Evolutionary conservation across 805 yeast genomes (phyloP), one percentile per base, ranked within the genome.

Genomic region (Ogataea saltuana): DNA sequence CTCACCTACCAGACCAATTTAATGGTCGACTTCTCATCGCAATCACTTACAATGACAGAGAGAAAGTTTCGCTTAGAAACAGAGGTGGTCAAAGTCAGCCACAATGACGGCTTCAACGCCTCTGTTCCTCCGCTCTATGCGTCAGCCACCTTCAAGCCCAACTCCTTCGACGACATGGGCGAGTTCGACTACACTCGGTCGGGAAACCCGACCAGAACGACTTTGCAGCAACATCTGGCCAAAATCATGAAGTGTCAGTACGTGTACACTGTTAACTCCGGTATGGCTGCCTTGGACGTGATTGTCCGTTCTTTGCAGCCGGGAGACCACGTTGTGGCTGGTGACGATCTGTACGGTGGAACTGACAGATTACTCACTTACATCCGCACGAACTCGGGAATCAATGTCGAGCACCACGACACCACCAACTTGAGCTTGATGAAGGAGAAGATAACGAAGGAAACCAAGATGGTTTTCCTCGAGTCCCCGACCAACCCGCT

Each of bases 401-500:
- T 88, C 44, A 74, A 73, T 20, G 85, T 88, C 18, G 71, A 71
- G 44, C 96, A 90, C 61, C 78, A 82, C 44, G 97, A 90, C 63
- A 89, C 97, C 20, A 85, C 96, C 16, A 68, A 83, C 58, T 70
- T 81, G 34, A 81, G 75, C 36, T 67, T 76, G 37, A 80, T 90
- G 51, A 74, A 70, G 55, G 67, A 75, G 22, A 77, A 76, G 41
- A 73, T 88, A 50, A 72, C 72, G 22, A 54, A 62, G 15, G 70
- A 74, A 39, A 87, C 90, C n/a, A 79, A 75, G 53, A 76, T 88
- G 82, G 81, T 91, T 36, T 80, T 89, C 53, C 74, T 90, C 51
- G 98, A 90, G 67, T 79, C 88, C 34, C 98, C 98, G 37, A 91
- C 97, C 2, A 90, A 90, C 64, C 98, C 98, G 15, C 75, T 89